phyloP scores from a whole-genome alignment of 2,329 filamentous ascomycete species.

The Xylaria sp. region DNA sequence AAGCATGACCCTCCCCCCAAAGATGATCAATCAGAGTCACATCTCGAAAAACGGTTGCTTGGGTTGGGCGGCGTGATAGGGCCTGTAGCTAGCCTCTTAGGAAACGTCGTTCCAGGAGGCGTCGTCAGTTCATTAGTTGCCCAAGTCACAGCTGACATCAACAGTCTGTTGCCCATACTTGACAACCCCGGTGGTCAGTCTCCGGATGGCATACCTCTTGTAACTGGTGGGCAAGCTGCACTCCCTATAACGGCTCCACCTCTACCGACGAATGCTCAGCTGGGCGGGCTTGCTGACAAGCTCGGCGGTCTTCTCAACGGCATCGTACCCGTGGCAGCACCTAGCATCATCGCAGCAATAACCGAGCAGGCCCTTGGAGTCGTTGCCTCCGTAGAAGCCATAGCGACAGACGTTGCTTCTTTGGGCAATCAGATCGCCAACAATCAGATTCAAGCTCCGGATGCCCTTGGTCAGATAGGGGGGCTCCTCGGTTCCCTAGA shows the following conservation, averaged over 20 bases:
- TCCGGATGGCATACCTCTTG: constrained; percentile 37
- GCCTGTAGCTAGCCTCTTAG: constrained; percentile 32
- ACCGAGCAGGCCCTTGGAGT: constrained; percentile 39
- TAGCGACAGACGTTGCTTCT: constrained; percentile 43
- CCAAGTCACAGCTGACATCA: constrained; percentile 36
- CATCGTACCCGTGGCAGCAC: constrained; percentile 32
- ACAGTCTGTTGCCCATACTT: constrained; percentile 30
- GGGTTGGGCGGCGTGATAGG: constrained; percentile 33
- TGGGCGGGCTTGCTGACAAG: constrained; percentile 33
- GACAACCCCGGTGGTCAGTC: constrained; percentile 28
- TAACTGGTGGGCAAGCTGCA: constrained; percentile 31
- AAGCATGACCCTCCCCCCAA: constrained; percentile 15
- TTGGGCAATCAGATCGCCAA: constrained; percentile 38
- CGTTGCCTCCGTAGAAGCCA: constrained; percentile 37
- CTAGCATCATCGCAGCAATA: constrained; percentile 38
- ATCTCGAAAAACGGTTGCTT: constrained; percentile 36
- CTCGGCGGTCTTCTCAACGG: constrained; percentile 37
- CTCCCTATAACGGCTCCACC: constrained; percentile 35
- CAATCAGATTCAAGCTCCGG: constrained; percentile 35
- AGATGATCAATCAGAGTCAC: neutral
- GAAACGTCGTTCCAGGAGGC: constrained; percentile 33
- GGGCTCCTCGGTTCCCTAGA: constrained; percentile 40
- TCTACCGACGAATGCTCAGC: constrained; percentile 32
- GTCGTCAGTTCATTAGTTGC: constrained; percentile 33
- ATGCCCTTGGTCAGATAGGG: constrained; percentile 38